phyloP scores from a whole-genome alignment of 2,329 filamentous ascomycete species.

The Paraconiothyrium brasiliense region DNA sequence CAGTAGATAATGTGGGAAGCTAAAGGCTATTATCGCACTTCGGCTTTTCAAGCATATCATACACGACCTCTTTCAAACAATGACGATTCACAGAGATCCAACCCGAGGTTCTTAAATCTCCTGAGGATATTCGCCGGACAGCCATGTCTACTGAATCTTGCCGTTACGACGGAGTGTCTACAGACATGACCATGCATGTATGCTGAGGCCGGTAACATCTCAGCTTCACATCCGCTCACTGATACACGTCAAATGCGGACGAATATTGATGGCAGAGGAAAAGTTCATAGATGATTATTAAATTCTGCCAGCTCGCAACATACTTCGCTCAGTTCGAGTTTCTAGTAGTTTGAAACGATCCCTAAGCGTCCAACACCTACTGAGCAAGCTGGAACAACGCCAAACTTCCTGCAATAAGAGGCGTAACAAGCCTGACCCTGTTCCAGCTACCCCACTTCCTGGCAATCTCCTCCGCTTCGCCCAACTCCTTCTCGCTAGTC shows the following conservation, averaged over 20 bases:
- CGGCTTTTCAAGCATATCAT: too few species aligned
- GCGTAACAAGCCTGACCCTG: constrained; percentile 46
- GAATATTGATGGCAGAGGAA: neutral
- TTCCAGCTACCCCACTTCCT: constrained; percentile 50
- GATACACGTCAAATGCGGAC: neutral
- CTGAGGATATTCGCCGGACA: too few species aligned
- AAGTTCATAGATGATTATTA: neutral
- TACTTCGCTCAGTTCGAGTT: neutral
- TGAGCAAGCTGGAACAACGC: constrained; percentile 42
- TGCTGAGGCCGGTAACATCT: too few species aligned
- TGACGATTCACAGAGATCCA: too few species aligned
- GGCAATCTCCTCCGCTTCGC: constrained; percentile 43
- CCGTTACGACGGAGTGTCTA: too few species aligned
- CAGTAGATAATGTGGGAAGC: neutral
- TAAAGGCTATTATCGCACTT: neutral
- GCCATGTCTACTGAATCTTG: too few species aligned
- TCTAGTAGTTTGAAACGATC: neutral
- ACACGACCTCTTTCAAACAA: too few species aligned
- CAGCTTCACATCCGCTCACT: neutral
- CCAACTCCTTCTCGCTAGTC: constrained; percentile 42
- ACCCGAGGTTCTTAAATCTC: too few species aligned
- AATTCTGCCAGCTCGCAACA: neutral
- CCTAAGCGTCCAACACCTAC: constrained; percentile 24
- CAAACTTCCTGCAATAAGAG: constrained; percentile 44
- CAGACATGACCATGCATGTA: too few species aligned